Evolutionary conservation across 805 yeast species (phyloP).

Genomic region (Lipomyces yamanashiensis): DNA sequence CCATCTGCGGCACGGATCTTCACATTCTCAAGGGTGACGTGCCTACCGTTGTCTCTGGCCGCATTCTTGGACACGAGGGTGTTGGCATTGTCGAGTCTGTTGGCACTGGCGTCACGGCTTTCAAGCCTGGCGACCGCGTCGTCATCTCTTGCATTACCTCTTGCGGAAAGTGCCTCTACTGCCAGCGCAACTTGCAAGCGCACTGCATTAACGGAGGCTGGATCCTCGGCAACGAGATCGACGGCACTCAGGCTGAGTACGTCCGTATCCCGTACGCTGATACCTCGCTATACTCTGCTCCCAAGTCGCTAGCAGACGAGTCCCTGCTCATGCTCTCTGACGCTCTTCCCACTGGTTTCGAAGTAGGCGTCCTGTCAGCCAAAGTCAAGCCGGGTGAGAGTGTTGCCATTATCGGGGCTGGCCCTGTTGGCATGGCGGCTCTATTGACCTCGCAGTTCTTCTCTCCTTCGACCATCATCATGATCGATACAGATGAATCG

Average conservation of each 20-base stretch:
- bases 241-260: slow-evolving; percentile 68
- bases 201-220: slow-evolving; percentile 44
- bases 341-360: slow-evolving; percentile 34
- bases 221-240: slow-evolving; percentile 42
- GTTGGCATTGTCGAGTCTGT: slow-evolving; percentile 47
- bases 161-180: slow-evolving; percentile 65
- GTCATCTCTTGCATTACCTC: slow-evolving; percentile 58
- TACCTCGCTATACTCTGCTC: slow-evolving; percentile 54
- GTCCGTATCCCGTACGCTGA: slow-evolving; percentile 63
- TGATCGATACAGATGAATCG: slow-evolving; percentile 33
- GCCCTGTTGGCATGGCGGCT: slow-evolving; percentile 33
- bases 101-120: slow-evolving; percentile 47
- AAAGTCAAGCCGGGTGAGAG: slow-evolving; percentile 28
- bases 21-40: slow-evolving; percentile 56
- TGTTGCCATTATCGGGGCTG: slow-evolving; percentile 33
- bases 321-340: slow-evolving; percentile 33
- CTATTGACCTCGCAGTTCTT: slow-evolving; percentile 32
- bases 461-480: slow-evolving; percentile 29
- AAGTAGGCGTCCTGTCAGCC: slow-evolving; percentile 29
- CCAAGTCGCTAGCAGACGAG: slow-evolving; percentile 39
- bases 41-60: slow-evolving; percentile 47
- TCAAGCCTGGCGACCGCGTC: slow-evolving; percentile 55
- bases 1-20: slow-evolving; percentile 60
- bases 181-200: slow-evolving; percentile 44
- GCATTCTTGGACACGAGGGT: slow-evolving; percentile 56